Base-by-base conservation (phyloP, 306 rosid species). In the Quercus variabilis region DNA sequence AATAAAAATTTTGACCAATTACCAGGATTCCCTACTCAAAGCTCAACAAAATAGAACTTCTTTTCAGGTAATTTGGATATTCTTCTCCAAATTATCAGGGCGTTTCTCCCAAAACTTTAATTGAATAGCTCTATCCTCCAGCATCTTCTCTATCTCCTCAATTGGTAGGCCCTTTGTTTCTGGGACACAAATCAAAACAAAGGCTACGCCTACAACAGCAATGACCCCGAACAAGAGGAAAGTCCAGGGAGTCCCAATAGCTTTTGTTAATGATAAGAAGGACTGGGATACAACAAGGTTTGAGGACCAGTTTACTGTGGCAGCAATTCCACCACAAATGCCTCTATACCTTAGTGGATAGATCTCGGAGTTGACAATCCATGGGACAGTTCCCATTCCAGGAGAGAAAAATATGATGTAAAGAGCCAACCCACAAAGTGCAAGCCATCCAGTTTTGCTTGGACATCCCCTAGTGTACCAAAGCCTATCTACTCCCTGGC, bases 391-490 rank as follows among this genome's bases (percentile, higher is more conserved):
- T 65, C 90, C 95, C 95, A 87, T 88, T 4, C 95, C 91, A 1
- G 91, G 92, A n/a, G 95, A 85, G 83, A 88, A 91, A 77, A 68
- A 88, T 17, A 88, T 59, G 73, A 87, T 91, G 74, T 91, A 91
- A 4, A 88, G 78, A 49, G 73, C 92, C 17, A 87, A 74, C 6
- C 86, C 90, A 18, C 77, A 0, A 3, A 91, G 76, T 18, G 94
- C 92, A 75, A 85, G 68, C 83, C 87, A 88, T 15, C 94, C 92
- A 3, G 0, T 25, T 57, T 88, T 85, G 84, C 92, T 91, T 1
- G 94, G 92, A 76, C 92, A 91, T 0, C 94, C 91, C 63, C 84
- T 74, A 6, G 92, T 83, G 88, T 87, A 88, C 92, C 92, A 90
- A 41, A 78, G 78, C 70, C 90, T 83, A 8, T 75, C 63, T 5